Evolutionary conservation across 345 rosid genomes (phyloP).

Genomic region (Populus euphratica): DNA sequence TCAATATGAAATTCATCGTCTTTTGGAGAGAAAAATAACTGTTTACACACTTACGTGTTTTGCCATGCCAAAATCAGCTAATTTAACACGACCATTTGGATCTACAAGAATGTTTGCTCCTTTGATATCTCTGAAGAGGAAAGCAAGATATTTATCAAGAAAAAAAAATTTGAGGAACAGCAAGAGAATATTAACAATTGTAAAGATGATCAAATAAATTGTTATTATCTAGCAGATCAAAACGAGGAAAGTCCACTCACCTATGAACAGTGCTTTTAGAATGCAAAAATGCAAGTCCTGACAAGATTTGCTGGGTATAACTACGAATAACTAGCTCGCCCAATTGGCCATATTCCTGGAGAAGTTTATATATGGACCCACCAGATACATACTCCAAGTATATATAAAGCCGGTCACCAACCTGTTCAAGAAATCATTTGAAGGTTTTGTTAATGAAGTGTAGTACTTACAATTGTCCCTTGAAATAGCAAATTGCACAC

Average conservation of each 20-base stretch:
- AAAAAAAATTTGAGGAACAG: neutral
- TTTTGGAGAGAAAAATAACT: constrained; percentile 2
- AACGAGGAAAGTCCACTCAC: constrained; percentile 22
- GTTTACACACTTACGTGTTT: constrained; percentile 66
- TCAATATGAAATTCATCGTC: neutral
- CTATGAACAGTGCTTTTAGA: constrained; percentile 68
- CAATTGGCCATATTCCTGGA: constrained; percentile 71
- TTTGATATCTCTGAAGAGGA: constrained; percentile 55
- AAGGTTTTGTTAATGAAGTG: neutral
- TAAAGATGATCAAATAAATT: constrained; percentile 15
- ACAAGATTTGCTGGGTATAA: constrained; percentile 72
- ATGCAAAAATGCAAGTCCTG: constrained; percentile 69
- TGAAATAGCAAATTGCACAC: neutral
- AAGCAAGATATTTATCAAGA: constrained; percentile 17
- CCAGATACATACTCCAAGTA: constrained; percentile 79
- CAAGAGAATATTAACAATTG: neutral
- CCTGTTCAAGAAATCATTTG: constrained; percentile 34
- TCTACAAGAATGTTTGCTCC: constrained; percentile 82
- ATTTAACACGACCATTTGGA: constrained; percentile 68
- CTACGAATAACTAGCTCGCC: constrained; percentile 64
- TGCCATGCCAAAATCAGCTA: constrained; percentile 90
- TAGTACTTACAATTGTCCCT: neutral
- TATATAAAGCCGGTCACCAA: constrained; percentile 60
- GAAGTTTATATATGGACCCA: constrained; percentile 76
- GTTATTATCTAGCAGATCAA: neutral